These are phyloP conservation scores for Talaromyces sp. DNA, from an alignment of 2,329 filamentous ascomycete genomes.

Conservation along the genomic window DNA sequence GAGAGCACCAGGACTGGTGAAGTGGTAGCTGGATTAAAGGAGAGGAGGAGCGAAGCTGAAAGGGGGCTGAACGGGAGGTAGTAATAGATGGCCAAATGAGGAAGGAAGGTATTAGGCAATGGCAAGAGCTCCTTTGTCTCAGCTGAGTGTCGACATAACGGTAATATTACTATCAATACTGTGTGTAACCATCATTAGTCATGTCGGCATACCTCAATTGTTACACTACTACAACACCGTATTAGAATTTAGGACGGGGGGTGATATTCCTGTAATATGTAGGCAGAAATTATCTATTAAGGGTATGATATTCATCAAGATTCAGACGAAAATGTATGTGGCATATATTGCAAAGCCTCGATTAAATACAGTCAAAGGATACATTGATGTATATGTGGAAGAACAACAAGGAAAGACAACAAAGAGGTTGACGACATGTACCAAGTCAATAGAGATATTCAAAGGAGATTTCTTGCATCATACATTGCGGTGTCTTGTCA, in stretches of 20 bases:
- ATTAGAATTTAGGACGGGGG: not conserved
- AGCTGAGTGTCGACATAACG: not conserved
- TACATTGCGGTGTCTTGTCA: not conserved
- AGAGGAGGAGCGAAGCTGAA: not conserved
- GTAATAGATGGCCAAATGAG: not conserved
- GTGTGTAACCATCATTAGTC: not conserved
- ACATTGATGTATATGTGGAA: no score
- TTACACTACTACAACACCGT: not conserved
- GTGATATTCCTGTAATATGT: no score
- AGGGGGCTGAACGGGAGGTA: not conserved
- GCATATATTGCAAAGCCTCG: no score
- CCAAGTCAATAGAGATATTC: no score
- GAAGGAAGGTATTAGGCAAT: not conserved
- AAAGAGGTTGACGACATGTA: no score
- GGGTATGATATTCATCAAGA: no score
- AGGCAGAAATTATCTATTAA: no score
- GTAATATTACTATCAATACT: not conserved
- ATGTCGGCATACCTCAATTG: not conserved
- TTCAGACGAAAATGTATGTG: no score
- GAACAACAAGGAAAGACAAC: no score
- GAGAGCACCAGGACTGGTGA: not conserved
- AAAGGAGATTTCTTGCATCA: no score
- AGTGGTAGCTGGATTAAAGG: not conserved
- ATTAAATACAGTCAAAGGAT: no score
- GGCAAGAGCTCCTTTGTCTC: not conserved